phyloP scores from a whole-genome alignment of 2,329 filamentous ascomycete genomes.

The Rhynchosporium secalis region DNA sequence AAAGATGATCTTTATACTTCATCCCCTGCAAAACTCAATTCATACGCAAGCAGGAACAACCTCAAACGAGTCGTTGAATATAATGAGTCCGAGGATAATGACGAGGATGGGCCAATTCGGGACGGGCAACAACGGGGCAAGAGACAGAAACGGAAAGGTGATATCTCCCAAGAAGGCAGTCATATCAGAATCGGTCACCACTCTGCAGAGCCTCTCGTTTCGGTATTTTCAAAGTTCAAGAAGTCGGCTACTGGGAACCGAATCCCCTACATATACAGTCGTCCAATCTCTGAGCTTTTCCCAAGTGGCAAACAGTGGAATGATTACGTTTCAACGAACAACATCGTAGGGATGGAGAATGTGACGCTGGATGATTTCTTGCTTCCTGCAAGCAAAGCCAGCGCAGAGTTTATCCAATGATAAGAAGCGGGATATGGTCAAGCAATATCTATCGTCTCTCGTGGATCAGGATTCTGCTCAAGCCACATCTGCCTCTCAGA shows the following conservation, averaged over 20 bases:
- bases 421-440: not conserved
- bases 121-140: not conserved
- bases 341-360: not conserved
- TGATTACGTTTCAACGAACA: not conserved
- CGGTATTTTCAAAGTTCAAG: not conserved
- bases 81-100: not conserved
- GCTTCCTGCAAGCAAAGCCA: not conserved
- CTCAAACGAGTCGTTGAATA: not conserved
- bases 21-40: not conserved
- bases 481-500: not conserved
- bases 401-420: not conserved
- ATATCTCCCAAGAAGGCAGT: not conserved
- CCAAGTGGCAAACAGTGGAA: not conserved
- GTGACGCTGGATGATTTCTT: not conserved
- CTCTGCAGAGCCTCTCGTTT: not conserved
- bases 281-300: not conserved
- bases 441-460: not conserved
- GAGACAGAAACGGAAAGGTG: not conserved
- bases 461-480: not conserved
- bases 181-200: slow-evolving; percentile 7
- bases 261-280: not conserved
- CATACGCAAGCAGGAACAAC: not conserved
- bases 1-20: not conserved
- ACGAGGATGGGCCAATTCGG: slow-evolving; percentile 2
- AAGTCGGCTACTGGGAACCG: not conserved